Percentiles rank a stretch among this genome's conserved stretches.
Evolutionary conservation across 1,139 yeast species (phyloP).

Genomic region (Hemisphaericaspora xylanilytica): DNA sequence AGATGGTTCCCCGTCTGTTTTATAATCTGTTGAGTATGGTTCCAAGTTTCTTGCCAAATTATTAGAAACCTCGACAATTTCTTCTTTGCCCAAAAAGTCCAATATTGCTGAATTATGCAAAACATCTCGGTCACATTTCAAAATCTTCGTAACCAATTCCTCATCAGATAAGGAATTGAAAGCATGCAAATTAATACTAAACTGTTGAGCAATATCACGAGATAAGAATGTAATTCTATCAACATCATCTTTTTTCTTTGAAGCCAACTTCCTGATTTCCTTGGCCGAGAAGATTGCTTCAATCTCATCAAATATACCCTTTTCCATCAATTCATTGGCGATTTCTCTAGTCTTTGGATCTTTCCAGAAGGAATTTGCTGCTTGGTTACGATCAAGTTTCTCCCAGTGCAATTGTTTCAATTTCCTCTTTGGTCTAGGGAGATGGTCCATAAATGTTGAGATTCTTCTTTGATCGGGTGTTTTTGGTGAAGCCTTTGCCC

Average conservation of each 20-base stretch:
- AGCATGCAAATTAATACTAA: constrained; percentile 71
- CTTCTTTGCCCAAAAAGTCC: constrained; percentile 71
- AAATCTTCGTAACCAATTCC: constrained; percentile 55
- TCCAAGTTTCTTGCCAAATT: constrained; percentile 62
- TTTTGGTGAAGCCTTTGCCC: constrained; percentile 16
- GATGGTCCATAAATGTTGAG: constrained; percentile 49
- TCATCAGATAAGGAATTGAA: constrained; percentile 53
- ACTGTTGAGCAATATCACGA: constrained; percentile 73
- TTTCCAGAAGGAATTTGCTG: constrained; percentile 68
- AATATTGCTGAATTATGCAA: constrained; percentile 58
- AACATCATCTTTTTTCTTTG: constrained; percentile 46
- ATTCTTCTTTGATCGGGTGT: constrained; percentile 29
- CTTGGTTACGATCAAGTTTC: constrained; percentile 52
- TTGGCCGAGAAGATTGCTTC: constrained; percentile 78
- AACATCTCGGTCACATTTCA: constrained; percentile 61
- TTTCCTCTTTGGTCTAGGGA: constrained; percentile 75
- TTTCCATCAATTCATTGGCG: constrained; percentile 60
- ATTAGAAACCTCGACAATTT: constrained; percentile 62
- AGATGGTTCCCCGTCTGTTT: constrained; percentile 31
- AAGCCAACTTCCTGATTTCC: constrained; percentile 59
- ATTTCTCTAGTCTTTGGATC: constrained; percentile 35
- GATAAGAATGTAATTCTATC: constrained; percentile 61
- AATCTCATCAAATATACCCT: constrained; percentile 73
- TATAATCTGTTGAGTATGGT: constrained; percentile 65
- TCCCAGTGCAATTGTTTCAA: constrained; percentile 86